Evolutionary conservation across 345 rosid genomes (phyloP), one percentile per base, ranked within the genome.

Genomic region (Moringa oleifera): DNA sequence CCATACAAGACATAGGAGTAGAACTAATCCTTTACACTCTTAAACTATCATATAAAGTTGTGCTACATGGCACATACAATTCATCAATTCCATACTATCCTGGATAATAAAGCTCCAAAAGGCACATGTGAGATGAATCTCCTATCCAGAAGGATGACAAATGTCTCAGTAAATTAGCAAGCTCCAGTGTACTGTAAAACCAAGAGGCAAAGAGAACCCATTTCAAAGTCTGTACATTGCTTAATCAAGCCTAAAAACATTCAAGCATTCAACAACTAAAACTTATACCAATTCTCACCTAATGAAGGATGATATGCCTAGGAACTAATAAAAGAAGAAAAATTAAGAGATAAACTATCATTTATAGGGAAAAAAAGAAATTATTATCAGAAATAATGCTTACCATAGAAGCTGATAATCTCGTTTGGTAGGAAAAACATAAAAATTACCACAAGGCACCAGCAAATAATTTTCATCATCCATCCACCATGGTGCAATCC

Each of bases 341-440:
- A 41, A 41, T 11, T 41, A 7, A 16, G 47, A 41, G 23, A 51
- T 6, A 67, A 59, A 59, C 20, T 18, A 36, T 16, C 16, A 60
- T 20, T 20, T 36, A 17, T 7, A 2, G 33, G 25, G 18, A 8
- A 55, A n/a, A 15, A 1, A 55, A 18, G 18, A 25, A 54, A 56
- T 49, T 20, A n/a, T 22, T 22, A 31, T 63, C 49, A 33, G 20
- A 20, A 49, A 49, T 41, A 62, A 10, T 41, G 6, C 78, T 71
- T 71, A 85, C 99, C 99, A 59, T 91, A 91, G 67, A 95, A 84
- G 81, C 88, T 80, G 74, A 95, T 82, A 65, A 85, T 66, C 76
- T 91, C 98, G 59, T 91, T 95, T 6, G 99, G 99, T 74, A 95
- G 78, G 65, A 95, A 95, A 75, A 95, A 95, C 94, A 87, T 91